A percentile compares a stretch with the other conserved stretches of the same genome.
Evolutionary conservation across 1,284 basidiomycete species (phyloP).

Genomic region (Ustilago esculenta): DNA sequence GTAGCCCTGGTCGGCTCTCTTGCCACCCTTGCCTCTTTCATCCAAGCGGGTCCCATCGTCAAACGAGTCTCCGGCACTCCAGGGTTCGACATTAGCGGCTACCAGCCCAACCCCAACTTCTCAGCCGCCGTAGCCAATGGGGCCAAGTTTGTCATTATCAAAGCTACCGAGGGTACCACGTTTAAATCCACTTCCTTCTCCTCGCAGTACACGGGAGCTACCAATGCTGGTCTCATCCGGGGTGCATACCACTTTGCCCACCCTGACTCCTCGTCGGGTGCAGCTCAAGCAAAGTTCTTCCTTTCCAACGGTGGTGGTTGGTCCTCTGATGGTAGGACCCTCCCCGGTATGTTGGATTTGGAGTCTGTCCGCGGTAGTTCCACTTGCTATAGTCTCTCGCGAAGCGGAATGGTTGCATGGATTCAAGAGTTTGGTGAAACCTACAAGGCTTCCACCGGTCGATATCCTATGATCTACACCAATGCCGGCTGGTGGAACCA

Average conservation of each 20-base stretch:
- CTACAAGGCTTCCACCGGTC: slow-evolving; percentile 72
- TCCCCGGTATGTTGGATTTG: slow-evolving; percentile 59
- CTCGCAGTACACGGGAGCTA: slow-evolving; percentile 72
- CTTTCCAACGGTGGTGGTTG: slow-evolving; percentile 72
- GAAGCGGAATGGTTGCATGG: slow-evolving; percentile 74
- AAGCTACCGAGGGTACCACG: slow-evolving; percentile 76
- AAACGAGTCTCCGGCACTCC: slow-evolving; percentile 35
- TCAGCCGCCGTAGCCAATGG: slow-evolving; percentile 72
- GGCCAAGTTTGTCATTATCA: slow-evolving; percentile 75
- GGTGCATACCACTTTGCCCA: slow-evolving; percentile 75
- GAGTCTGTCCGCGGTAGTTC: slow-evolving; percentile 17
- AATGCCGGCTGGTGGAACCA: slow-evolving; percentile 76
- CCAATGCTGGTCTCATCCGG: slow-evolving; percentile 72
- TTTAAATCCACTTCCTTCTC: slow-evolving; percentile 69
- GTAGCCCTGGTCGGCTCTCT: slow-evolving; percentile 11
- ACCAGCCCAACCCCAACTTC: slow-evolving; percentile 73
- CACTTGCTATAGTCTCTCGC: slow-evolving; percentile 73
- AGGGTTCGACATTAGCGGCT: slow-evolving; percentile 71
- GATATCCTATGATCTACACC: slow-evolving; percentile 73
- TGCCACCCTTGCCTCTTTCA: slow-evolving; percentile 8
- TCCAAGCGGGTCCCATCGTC: slow-evolving; percentile 22
- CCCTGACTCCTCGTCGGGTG: slow-evolving; percentile 69
- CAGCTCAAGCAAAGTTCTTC: slow-evolving; percentile 74
- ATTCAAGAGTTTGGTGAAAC: slow-evolving; percentile 71
- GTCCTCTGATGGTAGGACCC: slow-evolving; percentile 42